Evolutionary conservation across 2,329 filamentous ascomycete genomes (phyloP), one percentile per base, ranked within the genome.

Genomic region (Truncatella angustata): DNA sequence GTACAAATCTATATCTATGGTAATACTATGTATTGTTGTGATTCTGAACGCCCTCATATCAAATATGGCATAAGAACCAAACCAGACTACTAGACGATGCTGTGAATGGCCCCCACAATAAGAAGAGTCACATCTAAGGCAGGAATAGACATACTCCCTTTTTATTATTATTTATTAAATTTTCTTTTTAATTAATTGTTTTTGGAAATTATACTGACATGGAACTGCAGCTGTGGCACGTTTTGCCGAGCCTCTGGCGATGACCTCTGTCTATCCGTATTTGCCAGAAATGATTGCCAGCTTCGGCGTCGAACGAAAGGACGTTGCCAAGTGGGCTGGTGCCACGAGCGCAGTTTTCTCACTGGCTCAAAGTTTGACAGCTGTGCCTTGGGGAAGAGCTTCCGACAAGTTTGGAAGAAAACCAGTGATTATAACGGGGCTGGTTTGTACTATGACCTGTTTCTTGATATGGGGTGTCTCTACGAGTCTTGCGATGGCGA

Each of bases 401-500:
- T 90, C 91, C 0, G 94, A 97, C 67, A 74, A 70, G 39, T 83
- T 89, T 56, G 94, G 93, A 18, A 83, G 93, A 51, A 97, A 96
- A 65, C 88, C 87, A 1, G 81, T 87, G 35, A 90, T 97, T 54
- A 76, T 97, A 12, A 64, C 79, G 6, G 91, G 89, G 0, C 75
- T 94, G 16, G 67, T 85, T 34, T 88, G 82, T 60, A 96, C 91
- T 40, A 95, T 97, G 89, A 65, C 86, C 1, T 87, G 87, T 36
- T 91, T 88, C 59, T 61, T 97, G 18, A 58, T 91, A 20, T 97
- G 92, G 82, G 93, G 94, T 5, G 84, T 96, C 70, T 91, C 91
- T 0, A 87, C 80, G 3, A 90, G 79, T 57, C 71, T 97, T 9
- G 71, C 83, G 3, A 92, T 94, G 89, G 89, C 92, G 1, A 86